These are phyloP conservation scores for Apiospora kogelbergensis DNA, from an alignment of 2,329 filamentous ascomycete species.

Conservation along the genomic window DNA sequence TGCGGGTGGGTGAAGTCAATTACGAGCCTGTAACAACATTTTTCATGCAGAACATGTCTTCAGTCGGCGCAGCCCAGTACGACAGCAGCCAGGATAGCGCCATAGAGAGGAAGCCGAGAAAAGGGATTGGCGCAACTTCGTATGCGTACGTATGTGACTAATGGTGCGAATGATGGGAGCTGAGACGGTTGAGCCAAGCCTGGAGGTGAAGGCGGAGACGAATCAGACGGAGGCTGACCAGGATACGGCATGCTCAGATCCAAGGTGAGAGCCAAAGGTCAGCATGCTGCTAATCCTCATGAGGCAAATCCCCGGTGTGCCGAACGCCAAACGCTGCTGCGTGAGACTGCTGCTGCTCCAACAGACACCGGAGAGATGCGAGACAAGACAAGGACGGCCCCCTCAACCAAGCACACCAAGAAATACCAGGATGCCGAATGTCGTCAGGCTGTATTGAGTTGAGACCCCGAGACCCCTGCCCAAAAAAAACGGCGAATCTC, in stretches of 20 bases:
- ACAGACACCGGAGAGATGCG: not conserved
- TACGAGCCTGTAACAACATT: not conserved
- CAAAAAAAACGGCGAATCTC: slow-evolving; percentile 5
- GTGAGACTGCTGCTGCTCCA: not conserved
- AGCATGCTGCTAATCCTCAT: not conserved
- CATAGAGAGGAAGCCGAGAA: not conserved
- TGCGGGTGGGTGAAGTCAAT: not conserved
- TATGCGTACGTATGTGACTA: not conserved
- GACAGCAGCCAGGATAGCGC: not conserved
- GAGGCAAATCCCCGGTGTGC: slow-evolving; percentile 8
- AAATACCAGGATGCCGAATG: slow-evolving; percentile 8
- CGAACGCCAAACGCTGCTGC: slow-evolving; percentile 1
- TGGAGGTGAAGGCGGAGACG: not conserved
- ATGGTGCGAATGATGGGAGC: not conserved
- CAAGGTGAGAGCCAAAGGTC: slow-evolving; percentile 6
- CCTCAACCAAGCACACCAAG: not conserved
- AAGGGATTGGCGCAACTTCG: not conserved
- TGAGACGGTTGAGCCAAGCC: slow-evolving; percentile 5
- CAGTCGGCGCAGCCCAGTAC: not conserved
- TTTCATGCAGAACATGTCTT: not conserved
- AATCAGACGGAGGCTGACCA: slow-evolving; percentile 1
- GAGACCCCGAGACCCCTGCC: not conserved
- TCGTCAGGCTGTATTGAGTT: slow-evolving; percentile 5
- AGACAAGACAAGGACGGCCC: slow-evolving; percentile 5
- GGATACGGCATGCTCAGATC: not conserved